Evolutionary conservation across 306 rosid genomes (phyloP).

Genomic region (Acacia confusa): DNA sequence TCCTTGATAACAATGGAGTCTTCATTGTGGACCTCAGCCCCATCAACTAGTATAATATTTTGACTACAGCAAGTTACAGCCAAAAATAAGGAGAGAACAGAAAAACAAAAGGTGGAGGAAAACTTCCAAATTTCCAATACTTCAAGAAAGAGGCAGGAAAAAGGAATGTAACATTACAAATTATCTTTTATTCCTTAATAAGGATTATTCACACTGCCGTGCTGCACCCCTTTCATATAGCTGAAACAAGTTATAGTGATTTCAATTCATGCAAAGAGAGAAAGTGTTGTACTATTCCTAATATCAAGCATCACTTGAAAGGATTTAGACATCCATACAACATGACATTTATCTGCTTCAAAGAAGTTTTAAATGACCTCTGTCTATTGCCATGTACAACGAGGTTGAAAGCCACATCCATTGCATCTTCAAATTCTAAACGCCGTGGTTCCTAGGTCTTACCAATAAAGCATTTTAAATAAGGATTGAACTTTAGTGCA

Average conservation of each 20-base stretch:
- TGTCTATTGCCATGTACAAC: not conserved
- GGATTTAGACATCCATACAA: not conserved
- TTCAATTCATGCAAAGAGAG: constrained; percentile 24
- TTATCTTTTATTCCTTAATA: not conserved
- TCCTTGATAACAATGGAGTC: constrained; percentile 51
- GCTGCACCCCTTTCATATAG: constrained; percentile 6
- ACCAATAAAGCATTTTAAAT: not conserved
- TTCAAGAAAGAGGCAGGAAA: not conserved
- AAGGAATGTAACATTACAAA: not conserved
- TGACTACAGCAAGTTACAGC: constrained; percentile 44
- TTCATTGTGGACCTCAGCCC: constrained; percentile 46
- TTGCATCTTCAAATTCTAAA: constrained; percentile 4
- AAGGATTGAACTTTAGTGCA: not conserved
- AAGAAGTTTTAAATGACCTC: constrained; percentile 10
- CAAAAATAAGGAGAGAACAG: constrained; percentile 7
- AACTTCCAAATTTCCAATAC: constrained; percentile 1
- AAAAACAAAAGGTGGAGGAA: constrained; percentile 12
- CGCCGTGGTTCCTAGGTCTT: constrained; percentile 10
- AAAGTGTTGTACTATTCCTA: constrained; percentile 15
- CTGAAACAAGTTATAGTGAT: constrained; percentile 14
- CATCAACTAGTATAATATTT: constrained; percentile 64
- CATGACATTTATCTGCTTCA: constrained; percentile 9
- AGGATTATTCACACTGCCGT: not conserved
- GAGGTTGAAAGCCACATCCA: not conserved
- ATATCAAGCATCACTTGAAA: constrained; percentile 5